Evolutionary conservation across 2,329 filamentous ascomycete species (phyloP).

Genomic region (Neoscytalidium dimidiatum): DNA sequence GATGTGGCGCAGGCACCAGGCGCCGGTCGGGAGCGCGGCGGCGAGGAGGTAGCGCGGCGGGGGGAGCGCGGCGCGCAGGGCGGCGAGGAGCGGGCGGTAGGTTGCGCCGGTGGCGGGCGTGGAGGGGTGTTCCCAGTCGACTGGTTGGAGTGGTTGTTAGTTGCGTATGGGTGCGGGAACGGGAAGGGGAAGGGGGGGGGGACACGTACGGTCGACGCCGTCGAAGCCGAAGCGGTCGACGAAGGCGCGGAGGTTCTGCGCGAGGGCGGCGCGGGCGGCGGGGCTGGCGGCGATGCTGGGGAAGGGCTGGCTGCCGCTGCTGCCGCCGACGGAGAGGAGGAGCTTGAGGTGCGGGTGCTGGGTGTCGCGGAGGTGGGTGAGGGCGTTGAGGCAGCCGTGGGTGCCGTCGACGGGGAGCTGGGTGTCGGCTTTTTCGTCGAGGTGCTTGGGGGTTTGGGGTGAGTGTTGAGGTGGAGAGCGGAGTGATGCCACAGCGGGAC

Average conservation of each 20-base stretch:
- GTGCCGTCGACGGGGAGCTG: conserved; percentile 69
- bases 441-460: conserved; percentile 45
- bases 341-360: conserved; percentile 68
- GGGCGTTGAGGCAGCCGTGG: conserved; percentile 64
- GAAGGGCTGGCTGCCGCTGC: conserved; percentile 66
- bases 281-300: conserved; percentile 65
- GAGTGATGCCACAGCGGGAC: too few relatives aligned
- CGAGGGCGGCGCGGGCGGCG: conserved; percentile 67
- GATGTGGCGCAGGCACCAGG: conserved; percentile 68
- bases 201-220: conserved; percentile 40
- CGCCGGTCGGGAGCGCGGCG: conserved; percentile 69
- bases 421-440: conserved; percentile 76
- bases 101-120: conserved; percentile 66
- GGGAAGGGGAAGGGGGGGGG: background rate
- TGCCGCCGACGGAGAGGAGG: conserved; percentile 76
- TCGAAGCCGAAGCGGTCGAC: conserved; percentile 73
- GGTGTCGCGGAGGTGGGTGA: conserved; percentile 70
- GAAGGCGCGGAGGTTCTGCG: conserved; percentile 64
- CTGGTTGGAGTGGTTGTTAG: conserved; percentile 50
- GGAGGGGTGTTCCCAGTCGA: conserved; percentile 79
- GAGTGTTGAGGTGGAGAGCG: background rate
- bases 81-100: conserved; percentile 69
- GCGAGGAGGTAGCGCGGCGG: conserved; percentile 69
- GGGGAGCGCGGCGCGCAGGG: conserved; percentile 67
- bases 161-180: background rate